Percentiles rank a stretch among this genome's conserved stretches.
These are phyloP conservation scores for Azolla pinnata DNA, from an alignment of 75 land plant genomes.

Conservation along the genomic window DNA sequence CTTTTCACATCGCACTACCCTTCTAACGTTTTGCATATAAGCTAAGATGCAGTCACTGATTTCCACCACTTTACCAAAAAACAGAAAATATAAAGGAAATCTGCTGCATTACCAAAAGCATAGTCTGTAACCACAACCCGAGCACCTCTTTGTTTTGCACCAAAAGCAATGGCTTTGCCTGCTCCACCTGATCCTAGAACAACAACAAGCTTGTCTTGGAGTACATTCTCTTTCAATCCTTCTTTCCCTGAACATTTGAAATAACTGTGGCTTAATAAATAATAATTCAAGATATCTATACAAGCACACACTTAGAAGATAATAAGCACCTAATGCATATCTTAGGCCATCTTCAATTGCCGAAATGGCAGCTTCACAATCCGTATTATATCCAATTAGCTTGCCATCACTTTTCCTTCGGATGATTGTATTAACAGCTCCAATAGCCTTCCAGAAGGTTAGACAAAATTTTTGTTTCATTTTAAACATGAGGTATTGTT, in stretches of 20 bases:
- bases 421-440: constrained; percentile 86
- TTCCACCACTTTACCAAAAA: too few species aligned
- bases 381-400: constrained; percentile 86
- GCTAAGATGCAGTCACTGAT: too few species aligned
- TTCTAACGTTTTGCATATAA: too few species aligned
- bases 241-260: neutral
- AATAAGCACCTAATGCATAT: too few species aligned
- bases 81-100: too few species aligned
- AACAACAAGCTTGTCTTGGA: constrained; percentile 51
- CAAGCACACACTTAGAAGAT: neutral
- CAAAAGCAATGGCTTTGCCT: constrained; percentile 96
- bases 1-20: too few species aligned
- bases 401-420: constrained; percentile 67
- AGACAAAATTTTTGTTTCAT: too few species aligned
- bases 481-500: too few species aligned
- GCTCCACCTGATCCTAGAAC: constrained; percentile 97
- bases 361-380: constrained; percentile 77
- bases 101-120: constrained; percentile 78
- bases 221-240: neutral
- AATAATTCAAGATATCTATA: neutral
- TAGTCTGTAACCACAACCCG: constrained; percentile 82
- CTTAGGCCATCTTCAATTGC: constrained; percentile 92
- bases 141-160: constrained; percentile 87
- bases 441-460: constrained; percentile 63
- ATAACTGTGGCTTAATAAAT: neutral